phyloP scores from a whole-genome alignment of 2,329 filamentous ascomycete genomes.

The Talaromyces pinophilus region DNA sequence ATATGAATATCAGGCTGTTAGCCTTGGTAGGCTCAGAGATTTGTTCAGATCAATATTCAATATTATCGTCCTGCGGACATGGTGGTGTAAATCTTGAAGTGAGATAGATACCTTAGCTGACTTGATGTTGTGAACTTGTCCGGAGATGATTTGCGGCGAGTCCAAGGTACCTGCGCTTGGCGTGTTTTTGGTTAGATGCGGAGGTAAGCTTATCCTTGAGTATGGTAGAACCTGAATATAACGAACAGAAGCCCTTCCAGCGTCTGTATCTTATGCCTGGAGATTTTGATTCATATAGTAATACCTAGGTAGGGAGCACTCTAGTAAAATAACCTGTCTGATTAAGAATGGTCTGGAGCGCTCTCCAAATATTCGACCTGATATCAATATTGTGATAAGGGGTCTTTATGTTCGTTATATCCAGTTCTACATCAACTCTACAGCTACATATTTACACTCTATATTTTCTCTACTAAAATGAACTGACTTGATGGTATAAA shows the following conservation, averaged over 20 bases:
- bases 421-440: too few relatives aligned
- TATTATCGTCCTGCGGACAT: conserved; percentile 4
- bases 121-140: conserved; percentile 41
- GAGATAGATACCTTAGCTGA: not conserved
- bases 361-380: too few relatives aligned
- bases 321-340: too few relatives aligned
- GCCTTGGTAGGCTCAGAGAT: not conserved
- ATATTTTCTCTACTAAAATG: not conserved
- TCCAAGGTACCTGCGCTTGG: conserved; percentile 11
- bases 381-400: too few relatives aligned
- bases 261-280: too few relatives aligned
- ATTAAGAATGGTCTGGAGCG: too few relatives aligned
- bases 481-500: not conserved
- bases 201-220: conserved; percentile 7
- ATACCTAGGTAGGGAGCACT: too few relatives aligned
- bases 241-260: too few relatives aligned
- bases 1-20: not conserved
- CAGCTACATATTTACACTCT: not conserved
- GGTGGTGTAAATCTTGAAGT: not conserved
- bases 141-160: conserved; percentile 25
- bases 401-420: too few relatives aligned
- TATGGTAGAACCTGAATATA: not conserved
- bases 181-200: conserved; percentile 10
- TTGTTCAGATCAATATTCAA: not conserved
- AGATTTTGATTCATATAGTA: too few relatives aligned